Conservation (phyloP, 1,284 basidiomycete genomes). For the Boletus smithii region DNA sequence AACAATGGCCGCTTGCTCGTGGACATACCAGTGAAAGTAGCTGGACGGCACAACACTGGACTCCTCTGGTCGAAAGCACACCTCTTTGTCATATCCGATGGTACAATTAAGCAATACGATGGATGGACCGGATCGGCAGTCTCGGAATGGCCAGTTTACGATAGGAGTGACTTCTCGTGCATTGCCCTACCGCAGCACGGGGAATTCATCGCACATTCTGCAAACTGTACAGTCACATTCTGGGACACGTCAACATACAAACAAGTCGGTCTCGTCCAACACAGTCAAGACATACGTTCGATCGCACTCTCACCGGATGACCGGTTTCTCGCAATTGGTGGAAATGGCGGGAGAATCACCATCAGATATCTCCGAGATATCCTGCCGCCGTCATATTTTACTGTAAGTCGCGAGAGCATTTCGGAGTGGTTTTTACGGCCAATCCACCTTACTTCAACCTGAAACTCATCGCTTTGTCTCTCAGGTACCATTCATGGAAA, state of each 20-base stretch:
- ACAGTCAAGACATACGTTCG: background rate
- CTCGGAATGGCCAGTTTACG: background rate
- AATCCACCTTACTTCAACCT: no score
- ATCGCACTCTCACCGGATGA: background rate
- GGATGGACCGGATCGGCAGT: background rate
- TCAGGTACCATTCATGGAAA: no score
- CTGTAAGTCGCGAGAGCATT: no score
- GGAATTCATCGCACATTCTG: background rate
- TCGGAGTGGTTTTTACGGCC: no score
- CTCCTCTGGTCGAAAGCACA: background rate
- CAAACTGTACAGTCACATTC: background rate
- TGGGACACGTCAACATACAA: background rate
- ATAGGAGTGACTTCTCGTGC: background rate
- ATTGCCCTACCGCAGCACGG: background rate
- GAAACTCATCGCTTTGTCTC: no score
- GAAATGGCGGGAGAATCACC: no score
- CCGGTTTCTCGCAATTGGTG: background rate
- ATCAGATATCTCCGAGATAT: no score
- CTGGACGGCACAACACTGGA: background rate
- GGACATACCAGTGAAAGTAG: background rate
- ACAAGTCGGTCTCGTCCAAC: background rate
- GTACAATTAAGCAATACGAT: slow-evolving; percentile 1
- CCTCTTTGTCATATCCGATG: slow-evolving; percentile 2
- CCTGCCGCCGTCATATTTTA: no score
- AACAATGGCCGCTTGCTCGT: background rate